These are phyloP conservation scores for Orbilia ellipsospora DNA, from an alignment of 2,329 filamentous ascomycete genomes.

Conservation along the genomic window DNA sequence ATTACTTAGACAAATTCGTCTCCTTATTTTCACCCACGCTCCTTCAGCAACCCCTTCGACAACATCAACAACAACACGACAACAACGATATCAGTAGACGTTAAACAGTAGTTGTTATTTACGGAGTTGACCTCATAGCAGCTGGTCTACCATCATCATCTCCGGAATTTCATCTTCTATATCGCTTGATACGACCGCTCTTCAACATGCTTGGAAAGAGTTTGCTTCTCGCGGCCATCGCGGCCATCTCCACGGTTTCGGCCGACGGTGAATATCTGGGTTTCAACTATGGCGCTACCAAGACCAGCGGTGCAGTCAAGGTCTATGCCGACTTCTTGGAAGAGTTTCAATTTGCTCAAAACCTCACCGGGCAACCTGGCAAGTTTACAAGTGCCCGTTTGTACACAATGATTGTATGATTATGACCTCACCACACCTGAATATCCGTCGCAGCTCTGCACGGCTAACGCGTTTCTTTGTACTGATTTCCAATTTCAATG, in stretches of 20 bases:
- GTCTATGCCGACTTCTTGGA: conserved; percentile 74
- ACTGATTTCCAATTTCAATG: background rate
- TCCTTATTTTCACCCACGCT: background rate
- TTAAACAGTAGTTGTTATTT: too few relatives aligned
- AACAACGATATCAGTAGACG: too few relatives aligned
- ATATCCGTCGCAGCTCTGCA: background rate
- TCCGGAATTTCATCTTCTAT: conserved; percentile 4
- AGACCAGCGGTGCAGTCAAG: conserved; percentile 72
- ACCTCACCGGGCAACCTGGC: conserved; percentile 72
- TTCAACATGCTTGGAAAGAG: conserved; percentile 42
- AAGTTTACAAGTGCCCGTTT: conserved; percentile 75
- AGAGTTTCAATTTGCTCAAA: conserved; percentile 75
- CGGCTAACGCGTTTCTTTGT: conserved; percentile 54
- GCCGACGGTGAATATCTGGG: conserved; percentile 66
- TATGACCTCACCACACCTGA: too few relatives aligned
- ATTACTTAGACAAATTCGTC: background rate
- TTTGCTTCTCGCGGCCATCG: conserved; percentile 60
- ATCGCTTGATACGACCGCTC: too few relatives aligned
- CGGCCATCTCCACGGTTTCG: conserved; percentile 62
- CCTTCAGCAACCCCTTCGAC: conserved; percentile 17
- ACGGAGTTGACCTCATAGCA: background rate
- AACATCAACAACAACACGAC: conserved; percentile 8
- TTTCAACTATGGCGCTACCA: conserved; percentile 78
- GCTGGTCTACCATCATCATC: conserved; percentile 39
- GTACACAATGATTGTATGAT: conserved; percentile 76